Evolutionary conservation across 2,329 filamentous ascomycete species (phyloP).

Genomic region (Trichophyton mentagrophytes): DNA sequence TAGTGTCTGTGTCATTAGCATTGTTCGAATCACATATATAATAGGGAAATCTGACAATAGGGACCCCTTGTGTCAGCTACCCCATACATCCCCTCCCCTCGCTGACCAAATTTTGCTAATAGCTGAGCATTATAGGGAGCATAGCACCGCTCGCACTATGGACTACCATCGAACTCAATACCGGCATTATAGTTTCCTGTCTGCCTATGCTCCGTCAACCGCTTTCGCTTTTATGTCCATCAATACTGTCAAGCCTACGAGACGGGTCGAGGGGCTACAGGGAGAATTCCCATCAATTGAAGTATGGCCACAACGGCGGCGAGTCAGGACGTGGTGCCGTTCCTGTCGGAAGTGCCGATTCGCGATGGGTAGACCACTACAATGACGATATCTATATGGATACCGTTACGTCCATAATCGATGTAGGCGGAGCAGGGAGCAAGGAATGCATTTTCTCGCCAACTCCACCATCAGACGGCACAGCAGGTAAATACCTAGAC

Average conservation of each 20-base stretch:
- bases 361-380: background rate
- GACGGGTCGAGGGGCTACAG: background rate
- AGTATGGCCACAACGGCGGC: background rate
- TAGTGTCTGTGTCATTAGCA: constrained; percentile 30
- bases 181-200: constrained; percentile 27
- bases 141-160: constrained; percentile 14
- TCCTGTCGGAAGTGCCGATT: background rate
- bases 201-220: constrained; percentile 18
- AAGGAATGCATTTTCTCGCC: background rate
- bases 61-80: background rate
- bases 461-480: background rate
- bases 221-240: constrained; percentile 7
- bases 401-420: background rate
- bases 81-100: background rate
- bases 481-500: background rate
- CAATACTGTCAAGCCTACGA: constrained; percentile 1
- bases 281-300: background rate
- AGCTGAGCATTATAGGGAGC: background rate
- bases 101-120: background rate
- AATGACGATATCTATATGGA: background rate
- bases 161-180: constrained; percentile 24
- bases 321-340: background rate
- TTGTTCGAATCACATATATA: constrained; percentile 25
- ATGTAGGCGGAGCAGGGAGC: background rate
- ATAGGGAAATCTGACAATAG: background rate